phyloP scores from a whole-genome alignment of 2,329 filamentous ascomycete species.

The Stachybotrys chartarum region DNA sequence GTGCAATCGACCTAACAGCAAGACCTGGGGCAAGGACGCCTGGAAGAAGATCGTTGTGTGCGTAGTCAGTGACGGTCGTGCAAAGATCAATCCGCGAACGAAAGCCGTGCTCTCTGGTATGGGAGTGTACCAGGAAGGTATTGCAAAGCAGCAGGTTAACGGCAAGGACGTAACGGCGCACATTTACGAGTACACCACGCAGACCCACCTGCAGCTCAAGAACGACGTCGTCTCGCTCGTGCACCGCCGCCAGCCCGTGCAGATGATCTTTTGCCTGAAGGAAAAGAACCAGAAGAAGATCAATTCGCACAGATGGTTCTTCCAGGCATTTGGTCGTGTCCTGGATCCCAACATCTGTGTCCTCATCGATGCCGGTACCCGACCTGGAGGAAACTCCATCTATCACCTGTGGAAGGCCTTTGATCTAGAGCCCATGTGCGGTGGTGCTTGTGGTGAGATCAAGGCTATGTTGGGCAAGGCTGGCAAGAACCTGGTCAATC shows the following conservation, averaged over 20 bases:
- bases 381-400: constrained; percentile 87
- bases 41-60: constrained; percentile 99
- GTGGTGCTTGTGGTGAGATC: constrained; percentile 95
- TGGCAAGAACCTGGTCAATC: constrained; percentile 86
- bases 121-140: constrained; percentile 96
- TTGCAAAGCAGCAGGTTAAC: constrained; percentile 97
- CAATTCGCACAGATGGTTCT: constrained; percentile 99
- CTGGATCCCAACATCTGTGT: constrained; percentile 96
- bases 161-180: constrained; percentile 93
- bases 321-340: constrained; percentile 89
- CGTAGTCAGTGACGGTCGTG: constrained; percentile 92
- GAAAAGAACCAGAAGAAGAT: constrained; percentile 99
- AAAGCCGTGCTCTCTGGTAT: constrained; percentile 84
- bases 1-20: constrained; percentile 86
- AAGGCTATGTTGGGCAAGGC: constrained; percentile 88
- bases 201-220: constrained; percentile 82
- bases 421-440: constrained; percentile 95
- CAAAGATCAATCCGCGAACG: constrained; percentile 91
- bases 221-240: constrained; percentile 81
- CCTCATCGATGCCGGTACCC: constrained; percentile 90
- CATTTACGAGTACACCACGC: constrained; percentile 92
- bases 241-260: constrained; percentile 80
- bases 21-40: constrained; percentile 96
- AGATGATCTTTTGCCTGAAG: constrained; percentile 96
- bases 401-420: constrained; percentile 99